Evolutionary conservation across 2,329 filamentous ascomycete species (phyloP).

Genomic region (Setomelanomma holmii): DNA sequence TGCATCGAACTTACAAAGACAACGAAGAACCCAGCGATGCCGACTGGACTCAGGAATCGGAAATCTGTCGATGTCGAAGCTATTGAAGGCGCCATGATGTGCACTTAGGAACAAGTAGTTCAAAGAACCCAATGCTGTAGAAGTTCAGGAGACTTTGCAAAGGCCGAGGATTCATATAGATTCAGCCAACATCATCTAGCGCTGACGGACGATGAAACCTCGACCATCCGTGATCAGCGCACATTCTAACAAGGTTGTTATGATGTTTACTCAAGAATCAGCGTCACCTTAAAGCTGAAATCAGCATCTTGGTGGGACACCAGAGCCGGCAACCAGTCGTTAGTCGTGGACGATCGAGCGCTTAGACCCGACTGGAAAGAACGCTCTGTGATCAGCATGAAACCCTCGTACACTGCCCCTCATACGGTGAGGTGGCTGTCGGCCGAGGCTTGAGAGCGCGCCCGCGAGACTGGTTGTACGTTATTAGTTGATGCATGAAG

Average conservation of each 20-base stretch:
- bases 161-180: neutral
- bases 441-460: neutral
- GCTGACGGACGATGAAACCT: neutral
- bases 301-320: neutral
- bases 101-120: neutral
- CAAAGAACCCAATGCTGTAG: neutral
- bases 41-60: constrained; percentile 14
- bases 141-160: no score
- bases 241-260: no score
- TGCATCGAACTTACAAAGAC: constrained; percentile 21
- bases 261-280: neutral
- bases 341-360: neutral
- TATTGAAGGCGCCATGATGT: neutral
- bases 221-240: neutral
- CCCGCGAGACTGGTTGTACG: neutral
- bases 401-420: neutral
- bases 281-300: neutral
- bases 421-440: neutral
- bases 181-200: neutral
- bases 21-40: constrained; percentile 19
- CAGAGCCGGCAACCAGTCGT: neutral
- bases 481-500: neutral
- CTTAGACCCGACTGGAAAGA: neutral
- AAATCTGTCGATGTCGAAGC: constrained; percentile 5
- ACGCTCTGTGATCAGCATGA: neutral